Base-by-base conservation (phyloP, 2,329 filamentous ascomycete species). In the Penicillium fuscoglaucum region DNA sequence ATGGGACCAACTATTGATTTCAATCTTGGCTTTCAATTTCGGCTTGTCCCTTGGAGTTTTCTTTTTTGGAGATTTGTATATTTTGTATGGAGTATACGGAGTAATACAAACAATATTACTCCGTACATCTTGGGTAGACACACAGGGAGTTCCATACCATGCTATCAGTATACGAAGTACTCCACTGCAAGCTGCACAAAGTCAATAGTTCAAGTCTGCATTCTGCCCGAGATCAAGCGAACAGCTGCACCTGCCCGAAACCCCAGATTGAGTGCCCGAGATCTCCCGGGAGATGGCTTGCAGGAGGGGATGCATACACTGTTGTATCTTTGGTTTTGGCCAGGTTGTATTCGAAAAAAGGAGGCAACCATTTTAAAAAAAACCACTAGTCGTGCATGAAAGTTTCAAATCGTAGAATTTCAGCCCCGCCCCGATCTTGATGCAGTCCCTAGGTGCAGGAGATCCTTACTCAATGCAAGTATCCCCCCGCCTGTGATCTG, bases 211-310 rank as follows among this genome's bases (percentile, higher is more conserved):
- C n/a, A 39, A 24, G 17, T 40, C 39, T 19, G 45, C 45, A 44
- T 28, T 12, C 13, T 17, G 24, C 17, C 37, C 21, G 9, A 43
- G 44, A 54, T 54, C 35, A 15, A 39, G 31, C 17, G n/a, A 39
- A 26, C 28, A 51, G 12, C 49, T 57, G 41, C 35, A 47, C 29
- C 49, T 48, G 28, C 24, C 35, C 50, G 44, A 19, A 48, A 41
- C 35, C 35, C 49, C 21, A 41, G 55, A 57, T 37, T 17, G 55
- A 53, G 55, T 26, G 21, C 13, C 40, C 47, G 43, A 54, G 50
- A 54, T 58, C 43, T 29, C 17, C 49, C 50, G 35, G 17, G 9
- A 28, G 17, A 57, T 54, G 44, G 43, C 50, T 54, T 58, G 43
- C 55, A 57, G 45, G 19, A 49, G 9, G 43, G 43, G 43, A 45